Evolutionary conservation across 306 rosid genomes (phyloP).

Genomic region (Quercus engelmannii): DNA sequence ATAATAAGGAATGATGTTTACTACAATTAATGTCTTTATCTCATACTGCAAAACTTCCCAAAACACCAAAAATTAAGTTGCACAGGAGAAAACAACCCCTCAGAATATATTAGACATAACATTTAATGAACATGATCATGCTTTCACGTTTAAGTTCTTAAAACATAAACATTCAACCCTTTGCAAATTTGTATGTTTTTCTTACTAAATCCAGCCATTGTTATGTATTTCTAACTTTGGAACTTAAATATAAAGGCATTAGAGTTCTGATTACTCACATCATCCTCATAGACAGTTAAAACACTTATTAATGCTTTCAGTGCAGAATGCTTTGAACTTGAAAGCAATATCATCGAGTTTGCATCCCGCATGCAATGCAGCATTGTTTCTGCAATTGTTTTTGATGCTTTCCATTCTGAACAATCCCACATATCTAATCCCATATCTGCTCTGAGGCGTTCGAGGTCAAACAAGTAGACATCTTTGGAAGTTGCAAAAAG

Average conservation of each 20-base stretch:
- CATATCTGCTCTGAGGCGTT: conserved; percentile 58
- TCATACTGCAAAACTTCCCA: neutral
- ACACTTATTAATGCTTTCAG: conserved; percentile 55
- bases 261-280: conserved; percentile 56
- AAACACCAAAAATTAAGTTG: neutral
- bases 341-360: conserved; percentile 57
- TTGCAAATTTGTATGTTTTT: neutral
- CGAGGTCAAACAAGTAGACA: conserved; percentile 59
- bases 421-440: conserved; percentile 78
- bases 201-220: neutral
- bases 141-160: neutral
- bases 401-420: conserved; percentile 72
- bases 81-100: neutral
- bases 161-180: neutral
- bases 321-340: conserved; percentile 74
- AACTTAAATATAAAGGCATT: conserved; percentile 15
- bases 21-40: neutral
- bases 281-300: conserved; percentile 52
- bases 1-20: neutral
- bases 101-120: neutral
- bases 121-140: neutral
- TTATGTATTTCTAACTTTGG: neutral
- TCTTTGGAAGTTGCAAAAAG: conserved; percentile 41
- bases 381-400: conserved; percentile 69
- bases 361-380: conserved; percentile 60